Evolutionary conservation across 441 rosid genomes (phyloP), one percentile per base, ranked within the genome.

Genomic region (Brassica balearica): DNA sequence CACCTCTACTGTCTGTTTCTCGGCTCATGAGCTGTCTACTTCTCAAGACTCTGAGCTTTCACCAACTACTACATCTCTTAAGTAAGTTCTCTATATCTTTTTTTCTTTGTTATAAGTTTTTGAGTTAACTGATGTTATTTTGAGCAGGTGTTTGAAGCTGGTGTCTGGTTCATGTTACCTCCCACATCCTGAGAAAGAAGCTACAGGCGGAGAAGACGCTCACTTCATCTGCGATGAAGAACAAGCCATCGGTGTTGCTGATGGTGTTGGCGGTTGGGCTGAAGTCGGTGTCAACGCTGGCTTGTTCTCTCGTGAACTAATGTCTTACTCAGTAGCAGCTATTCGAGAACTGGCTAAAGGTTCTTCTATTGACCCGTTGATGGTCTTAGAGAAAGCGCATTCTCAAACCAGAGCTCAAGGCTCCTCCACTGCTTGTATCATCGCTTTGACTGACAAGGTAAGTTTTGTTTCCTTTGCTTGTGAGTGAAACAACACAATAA

Each of bases 201-300:
- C 81, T 34, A 89, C 86, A 34, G 91, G 93, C 23, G 93, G 96
- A 73, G 96, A 91, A 77, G 96, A 91, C 73, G 92, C 95, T 76
- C 90, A 91, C 81, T 90, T 91, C 64, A 88, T 91, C 61, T 86
- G 88, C 53, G 81, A 29, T 20, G 89, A 85, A 53, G 89, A 86
- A 41, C 89, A 88, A 84, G 89, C 85, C 75, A 88, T 91, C 36
- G 91, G 95, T 65, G 87, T 91, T 77, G 93, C 93, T 25, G 95
- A 91, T 85, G 95, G 95, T 3, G 95, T 89, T 65, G 95, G 95
- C 20, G 95, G 95, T 59, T 91, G 95, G 95, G 95, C 93, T 2
- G 91, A 91, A 69, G 90, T 91, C 74, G 96, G 93, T 65, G 68
- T 91, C 67, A 82, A 91, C 75, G 82, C 93, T 0, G 93, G 93